Evolutionary conservation across 305 asterid species (phyloP).

Genomic region (Rubia balearica): DNA sequence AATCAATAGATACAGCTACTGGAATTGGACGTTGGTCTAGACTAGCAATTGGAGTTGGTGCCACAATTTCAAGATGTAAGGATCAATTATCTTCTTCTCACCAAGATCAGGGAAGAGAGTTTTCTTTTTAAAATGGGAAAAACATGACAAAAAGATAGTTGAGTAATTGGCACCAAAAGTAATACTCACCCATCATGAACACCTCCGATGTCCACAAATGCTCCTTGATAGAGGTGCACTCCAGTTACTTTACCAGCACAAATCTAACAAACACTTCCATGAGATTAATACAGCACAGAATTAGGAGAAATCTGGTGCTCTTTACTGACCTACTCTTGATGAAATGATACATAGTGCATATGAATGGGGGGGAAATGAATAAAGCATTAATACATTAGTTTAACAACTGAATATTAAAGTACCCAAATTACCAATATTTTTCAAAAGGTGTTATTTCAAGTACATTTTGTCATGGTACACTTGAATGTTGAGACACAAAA

Average conservation of each 20-base stretch:
- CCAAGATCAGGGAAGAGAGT: background rate
- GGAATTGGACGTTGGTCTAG: background rate
- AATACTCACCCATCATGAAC: constrained; percentile 84
- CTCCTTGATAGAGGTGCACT: constrained; percentile 94
- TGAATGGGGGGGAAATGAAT: background rate
- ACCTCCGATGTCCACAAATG: constrained; percentile 95
- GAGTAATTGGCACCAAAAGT: constrained; percentile 5
- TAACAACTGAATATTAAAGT: background rate
- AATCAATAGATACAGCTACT: background rate
- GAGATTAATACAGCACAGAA: constrained; percentile 12
- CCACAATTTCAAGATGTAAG: background rate
- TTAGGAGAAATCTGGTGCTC: background rate
- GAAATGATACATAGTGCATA: background rate
- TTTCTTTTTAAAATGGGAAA: background rate
- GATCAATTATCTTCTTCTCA: background rate
- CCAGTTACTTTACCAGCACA: constrained; percentile 91
- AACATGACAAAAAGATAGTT: background rate
- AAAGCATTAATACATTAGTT: background rate
- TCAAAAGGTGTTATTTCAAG: background rate
- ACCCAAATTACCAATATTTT: background rate
- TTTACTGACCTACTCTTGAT: constrained; percentile 1
- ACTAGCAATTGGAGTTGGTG: background rate
- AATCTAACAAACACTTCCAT: constrained; percentile 37
- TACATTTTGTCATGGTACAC: background rate
- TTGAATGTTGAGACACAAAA: background rate